phyloP scores from a whole-genome alignment of 208 protist species.

The Leishmania lainsoni region DNA sequence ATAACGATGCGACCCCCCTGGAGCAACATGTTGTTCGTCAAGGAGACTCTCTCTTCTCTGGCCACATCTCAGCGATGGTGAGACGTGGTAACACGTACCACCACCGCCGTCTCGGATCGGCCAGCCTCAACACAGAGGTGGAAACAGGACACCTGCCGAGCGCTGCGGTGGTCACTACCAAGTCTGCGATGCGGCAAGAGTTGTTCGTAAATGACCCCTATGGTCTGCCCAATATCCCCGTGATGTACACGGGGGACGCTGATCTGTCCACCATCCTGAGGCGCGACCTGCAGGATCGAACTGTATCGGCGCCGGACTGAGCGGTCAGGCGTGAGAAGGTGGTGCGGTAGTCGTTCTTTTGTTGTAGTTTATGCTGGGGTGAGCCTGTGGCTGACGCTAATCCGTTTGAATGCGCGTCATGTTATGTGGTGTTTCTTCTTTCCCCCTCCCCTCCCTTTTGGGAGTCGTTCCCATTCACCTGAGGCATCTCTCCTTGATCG shows the following conservation, averaged over 20 bases:
- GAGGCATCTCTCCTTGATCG: neutral
- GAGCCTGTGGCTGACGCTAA: neutral
- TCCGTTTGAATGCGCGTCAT: neutral
- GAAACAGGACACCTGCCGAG: neutral
- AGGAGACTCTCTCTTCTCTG: neutral
- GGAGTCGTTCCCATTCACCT: neutral
- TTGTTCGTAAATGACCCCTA: conserved; percentile 24
- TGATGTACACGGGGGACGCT: conserved; percentile 30
- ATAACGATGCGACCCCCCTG: neutral
- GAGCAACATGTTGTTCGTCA: neutral
- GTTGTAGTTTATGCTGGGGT: neutral
- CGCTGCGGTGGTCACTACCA: neutral
- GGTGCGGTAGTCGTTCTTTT: neutral
- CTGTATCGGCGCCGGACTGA: conserved; percentile 21
- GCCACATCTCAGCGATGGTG: neutral
- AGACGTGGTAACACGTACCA: conserved; percentile 13
- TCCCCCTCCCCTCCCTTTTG: too few relatives aligned
- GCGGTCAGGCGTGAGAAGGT: too few relatives aligned
- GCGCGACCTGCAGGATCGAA: conserved; percentile 29
- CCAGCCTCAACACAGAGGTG: conserved; percentile 5
- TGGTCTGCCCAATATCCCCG: conserved; percentile 14
- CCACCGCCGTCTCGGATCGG: neutral
- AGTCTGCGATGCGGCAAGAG: conserved; percentile 4
- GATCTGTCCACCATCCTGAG: conserved; percentile 36
- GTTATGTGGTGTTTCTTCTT: neutral